A percentile compares a stretch with the other conserved stretches of the same genome.
Conservation (phyloP, 1,284 basidiomycete species). For the Phlebopus sp. region DNA sequence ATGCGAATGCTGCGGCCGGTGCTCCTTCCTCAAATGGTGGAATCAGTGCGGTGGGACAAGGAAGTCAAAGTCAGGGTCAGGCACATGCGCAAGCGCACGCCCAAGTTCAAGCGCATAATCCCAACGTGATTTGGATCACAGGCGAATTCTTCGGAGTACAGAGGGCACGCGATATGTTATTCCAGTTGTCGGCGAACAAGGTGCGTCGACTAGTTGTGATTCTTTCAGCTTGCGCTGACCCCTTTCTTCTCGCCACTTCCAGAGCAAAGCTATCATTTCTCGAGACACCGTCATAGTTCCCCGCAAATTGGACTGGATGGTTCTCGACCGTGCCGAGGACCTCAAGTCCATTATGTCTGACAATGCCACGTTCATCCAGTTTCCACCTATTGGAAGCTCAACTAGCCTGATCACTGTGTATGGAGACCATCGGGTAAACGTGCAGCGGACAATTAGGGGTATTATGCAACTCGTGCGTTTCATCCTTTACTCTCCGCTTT, state of each 20-base stretch:
- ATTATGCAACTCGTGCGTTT: conserved; percentile 89
- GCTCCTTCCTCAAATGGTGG: conserved; percentile 8
- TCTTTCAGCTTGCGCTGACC: not conserved
- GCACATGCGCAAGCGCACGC: conserved; percentile 6
- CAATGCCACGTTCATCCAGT: conserved; percentile 94
- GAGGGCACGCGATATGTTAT: conserved; percentile 92
- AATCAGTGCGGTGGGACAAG: conserved; percentile 16
- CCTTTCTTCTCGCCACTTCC: conserved; percentile 5
- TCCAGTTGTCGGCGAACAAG: conserved; percentile 84
- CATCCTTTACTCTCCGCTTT: conserved; percentile 2
- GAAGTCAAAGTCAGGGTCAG: conserved; percentile 10
- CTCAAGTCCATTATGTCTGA: conserved; percentile 92
- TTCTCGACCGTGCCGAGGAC: conserved; percentile 89
- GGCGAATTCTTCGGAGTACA: conserved; percentile 98
- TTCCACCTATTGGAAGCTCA: conserved; percentile 88
- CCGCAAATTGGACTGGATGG: conserved; percentile 97
- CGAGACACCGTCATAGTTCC: conserved; percentile 93
- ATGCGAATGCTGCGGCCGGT: conserved; percentile 36
- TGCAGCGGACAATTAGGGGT: conserved; percentile 91
- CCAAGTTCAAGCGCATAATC: conserved; percentile 43
- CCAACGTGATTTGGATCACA: conserved; percentile 91
- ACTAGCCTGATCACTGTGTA: conserved; percentile 92
- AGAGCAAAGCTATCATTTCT: conserved; percentile 91
- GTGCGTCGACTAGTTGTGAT: conserved; percentile 39
- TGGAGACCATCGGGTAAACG: conserved; percentile 93